Conservation (phyloP, 2,329 filamentous ascomycete genomes). For the Hymenoscyphus scutula region DNA sequence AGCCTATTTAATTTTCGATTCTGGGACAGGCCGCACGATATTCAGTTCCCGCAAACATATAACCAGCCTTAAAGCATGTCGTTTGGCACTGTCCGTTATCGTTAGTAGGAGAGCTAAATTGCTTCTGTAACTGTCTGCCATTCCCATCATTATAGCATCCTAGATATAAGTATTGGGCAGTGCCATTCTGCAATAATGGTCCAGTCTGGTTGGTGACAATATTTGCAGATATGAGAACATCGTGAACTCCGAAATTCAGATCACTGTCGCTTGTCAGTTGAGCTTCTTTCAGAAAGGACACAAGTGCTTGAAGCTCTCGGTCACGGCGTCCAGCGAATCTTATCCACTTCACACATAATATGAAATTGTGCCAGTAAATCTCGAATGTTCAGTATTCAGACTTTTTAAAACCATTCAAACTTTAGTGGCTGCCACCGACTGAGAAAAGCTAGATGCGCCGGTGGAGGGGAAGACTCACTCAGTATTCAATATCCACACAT, state of each 20-base stretch:
- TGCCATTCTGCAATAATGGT: conserved; percentile 37
- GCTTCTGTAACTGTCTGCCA: conserved; percentile 37
- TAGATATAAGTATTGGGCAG: conserved; percentile 37
- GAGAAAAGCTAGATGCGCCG: no score
- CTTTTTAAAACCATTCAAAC: no score
- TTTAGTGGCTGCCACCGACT: no score
- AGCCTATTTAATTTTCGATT: neutral
- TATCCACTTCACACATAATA: no score
- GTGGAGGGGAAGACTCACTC: conserved; percentile 26
- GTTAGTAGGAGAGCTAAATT: conserved; percentile 35
- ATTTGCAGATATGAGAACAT: conserved; percentile 37
- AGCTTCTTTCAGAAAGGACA: neutral
- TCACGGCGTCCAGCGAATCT: no score
- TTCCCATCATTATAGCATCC: conserved; percentile 42
- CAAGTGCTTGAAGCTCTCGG: no score
- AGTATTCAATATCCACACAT: conserved; percentile 42
- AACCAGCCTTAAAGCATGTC: conserved; percentile 33
- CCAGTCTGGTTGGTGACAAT: conserved; percentile 39
- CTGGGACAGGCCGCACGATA: conserved; percentile 25
- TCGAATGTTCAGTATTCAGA: no score
- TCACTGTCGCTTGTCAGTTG: conserved; percentile 28
- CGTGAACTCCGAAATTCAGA: conserved; percentile 40
- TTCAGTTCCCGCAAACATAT: conserved; percentile 38
- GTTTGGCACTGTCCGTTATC: conserved; percentile 39
- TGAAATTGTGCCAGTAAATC: no score